phyloP scores from a whole-genome alignment of 2,329 filamentous ascomycete genomes.

The Coniochaeta pulveracea region DNA sequence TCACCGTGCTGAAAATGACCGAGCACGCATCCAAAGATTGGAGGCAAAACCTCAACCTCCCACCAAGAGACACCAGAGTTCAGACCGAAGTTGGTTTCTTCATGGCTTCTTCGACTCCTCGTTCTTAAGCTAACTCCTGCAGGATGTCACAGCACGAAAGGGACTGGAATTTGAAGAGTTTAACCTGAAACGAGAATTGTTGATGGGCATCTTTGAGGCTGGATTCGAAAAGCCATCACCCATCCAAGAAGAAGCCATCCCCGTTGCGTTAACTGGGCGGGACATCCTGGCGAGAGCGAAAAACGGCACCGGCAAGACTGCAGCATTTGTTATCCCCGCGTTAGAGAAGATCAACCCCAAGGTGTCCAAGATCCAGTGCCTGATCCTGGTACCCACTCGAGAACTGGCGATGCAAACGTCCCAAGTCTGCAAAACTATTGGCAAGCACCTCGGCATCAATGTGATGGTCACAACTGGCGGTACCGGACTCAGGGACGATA shows the following conservation, averaged over 20 bases:
- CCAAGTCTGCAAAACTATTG: slow-evolving; percentile 96
- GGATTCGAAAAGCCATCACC: slow-evolving; percentile 98
- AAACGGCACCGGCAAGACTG: slow-evolving; percentile 97
- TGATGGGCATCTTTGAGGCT: slow-evolving; percentile 99
- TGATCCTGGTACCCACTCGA: slow-evolving; percentile 92
- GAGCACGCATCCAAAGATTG: slow-evolving; percentile 58
- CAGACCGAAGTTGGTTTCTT: slow-evolving; percentile 59
- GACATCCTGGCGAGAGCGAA: slow-evolving; percentile 95
- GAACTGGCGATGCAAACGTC: slow-evolving; percentile 97
- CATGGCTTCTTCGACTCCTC: neutral
- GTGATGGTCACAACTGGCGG: slow-evolving; percentile 99
- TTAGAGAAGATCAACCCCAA: slow-evolving; percentile 96
- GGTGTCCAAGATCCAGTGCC: slow-evolving; percentile 87
- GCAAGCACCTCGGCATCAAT: slow-evolving; percentile 93
- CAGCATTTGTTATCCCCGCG: slow-evolving; percentile 91
- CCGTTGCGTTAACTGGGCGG: slow-evolving; percentile 86
- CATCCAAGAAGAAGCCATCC: slow-evolving; percentile 98
- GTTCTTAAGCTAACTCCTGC: slow-evolving; percentile 3
- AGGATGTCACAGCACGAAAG: slow-evolving; percentile 98
- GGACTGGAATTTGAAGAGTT: slow-evolving; percentile 97
- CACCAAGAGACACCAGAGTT: slow-evolving; percentile 62
- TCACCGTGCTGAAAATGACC: no score
- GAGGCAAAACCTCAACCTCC: slow-evolving; percentile 63
- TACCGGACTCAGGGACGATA: slow-evolving; percentile 90
- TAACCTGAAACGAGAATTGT: slow-evolving; percentile 81